A percentile compares a stretch with the other conserved stretches of the same genome.
These are phyloP conservation scores for Aschersonia sp. DNA, from an alignment of 2,329 filamentous ascomycete genomes.

Conservation along the genomic window DNA sequence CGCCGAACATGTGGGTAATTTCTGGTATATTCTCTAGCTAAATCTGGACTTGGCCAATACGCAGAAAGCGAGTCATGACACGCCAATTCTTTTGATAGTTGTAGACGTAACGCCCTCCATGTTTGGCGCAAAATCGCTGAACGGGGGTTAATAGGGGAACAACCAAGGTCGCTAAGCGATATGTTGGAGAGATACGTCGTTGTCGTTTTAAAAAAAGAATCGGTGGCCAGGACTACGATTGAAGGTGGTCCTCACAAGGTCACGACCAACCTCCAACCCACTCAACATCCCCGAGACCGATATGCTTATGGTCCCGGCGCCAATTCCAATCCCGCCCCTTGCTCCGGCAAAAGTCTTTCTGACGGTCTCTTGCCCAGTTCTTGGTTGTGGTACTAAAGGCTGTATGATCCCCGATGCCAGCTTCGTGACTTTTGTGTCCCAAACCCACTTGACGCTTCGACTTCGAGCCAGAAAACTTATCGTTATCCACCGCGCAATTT, in stretches of 20 bases:
- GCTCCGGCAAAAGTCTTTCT: conserved; percentile 39
- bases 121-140: too few relatives aligned
- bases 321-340: conserved; percentile 46
- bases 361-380: conserved; percentile 26
- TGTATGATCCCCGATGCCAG: conserved; percentile 32
- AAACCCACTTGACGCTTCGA: conserved; percentile 33
- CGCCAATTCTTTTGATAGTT: not conserved
- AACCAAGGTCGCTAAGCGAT: too few relatives aligned
- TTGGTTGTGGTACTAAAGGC: conserved; percentile 20
- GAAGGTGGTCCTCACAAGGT: conserved; percentile 29
- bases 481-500: conserved; percentile 32
- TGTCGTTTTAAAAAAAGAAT: not conserved
- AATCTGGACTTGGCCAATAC: conserved; percentile 37
- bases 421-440: conserved; percentile 32
- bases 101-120: not conserved
- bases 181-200: not conserved
- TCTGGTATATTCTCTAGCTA: conserved; percentile 42
- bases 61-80: conserved; percentile 44
- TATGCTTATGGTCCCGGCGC: conserved; percentile 41
- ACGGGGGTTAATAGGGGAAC: too few relatives aligned
- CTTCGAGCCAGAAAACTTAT: conserved; percentile 34
- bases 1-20: conserved; percentile 37
- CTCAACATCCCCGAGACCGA: conserved; percentile 68
- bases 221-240: conserved; percentile 43
- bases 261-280: conserved; percentile 87